A percentile compares a stretch with the other conserved stretches of the same genome.
phyloP scores from a whole-genome alignment of 1,284 basidiomycete genomes.

The Ganoderma leucocontextum region DNA sequence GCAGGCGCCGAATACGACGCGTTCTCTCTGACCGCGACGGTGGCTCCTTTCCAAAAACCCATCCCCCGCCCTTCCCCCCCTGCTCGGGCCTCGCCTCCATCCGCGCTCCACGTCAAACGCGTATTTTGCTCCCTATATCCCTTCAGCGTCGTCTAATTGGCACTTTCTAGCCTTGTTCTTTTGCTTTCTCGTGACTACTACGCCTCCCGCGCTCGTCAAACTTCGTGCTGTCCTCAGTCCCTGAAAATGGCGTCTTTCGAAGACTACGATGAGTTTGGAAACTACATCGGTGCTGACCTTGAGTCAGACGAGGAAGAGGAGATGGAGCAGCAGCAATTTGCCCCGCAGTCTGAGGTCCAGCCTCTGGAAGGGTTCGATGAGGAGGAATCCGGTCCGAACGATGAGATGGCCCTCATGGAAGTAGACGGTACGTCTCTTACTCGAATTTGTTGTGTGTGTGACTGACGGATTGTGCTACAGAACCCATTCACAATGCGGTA shows the following conservation, averaged over 20 bases:
- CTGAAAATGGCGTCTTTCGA: slow-evolving; percentile 78
- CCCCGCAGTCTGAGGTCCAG: slow-evolving; percentile 43
- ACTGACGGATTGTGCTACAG: slow-evolving; percentile 44
- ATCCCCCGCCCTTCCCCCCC: background rate
- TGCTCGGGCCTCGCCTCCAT: background rate
- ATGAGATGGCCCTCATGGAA: slow-evolving; percentile 78
- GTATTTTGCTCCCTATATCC: background rate
- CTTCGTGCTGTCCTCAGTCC: slow-evolving; percentile 3
- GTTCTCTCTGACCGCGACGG: slow-evolving; percentile 31
- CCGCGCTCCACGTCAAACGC: background rate
- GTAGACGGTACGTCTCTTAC: slow-evolving; percentile 70
- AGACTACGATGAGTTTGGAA: slow-evolving; percentile 93
- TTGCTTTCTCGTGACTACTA: background rate
- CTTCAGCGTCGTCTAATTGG: background rate
- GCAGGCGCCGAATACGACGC: slow-evolving; percentile 30
- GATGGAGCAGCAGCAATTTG: slow-evolving; percentile 59
- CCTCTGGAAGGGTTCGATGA: slow-evolving; percentile 83
- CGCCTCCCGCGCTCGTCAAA: background rate
- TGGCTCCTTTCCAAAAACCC: slow-evolving; percentile 30
- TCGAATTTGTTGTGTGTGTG: background rate
- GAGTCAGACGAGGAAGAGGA: slow-evolving; percentile 89
- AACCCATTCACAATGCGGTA: slow-evolving; percentile 85
- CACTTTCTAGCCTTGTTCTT: background rate
- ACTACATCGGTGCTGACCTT: slow-evolving; percentile 94
- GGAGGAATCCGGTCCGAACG: slow-evolving; percentile 61